Conservation (phyloP, 2,329 filamentous ascomycete genomes). For the Sporothrix humicola region DNA sequence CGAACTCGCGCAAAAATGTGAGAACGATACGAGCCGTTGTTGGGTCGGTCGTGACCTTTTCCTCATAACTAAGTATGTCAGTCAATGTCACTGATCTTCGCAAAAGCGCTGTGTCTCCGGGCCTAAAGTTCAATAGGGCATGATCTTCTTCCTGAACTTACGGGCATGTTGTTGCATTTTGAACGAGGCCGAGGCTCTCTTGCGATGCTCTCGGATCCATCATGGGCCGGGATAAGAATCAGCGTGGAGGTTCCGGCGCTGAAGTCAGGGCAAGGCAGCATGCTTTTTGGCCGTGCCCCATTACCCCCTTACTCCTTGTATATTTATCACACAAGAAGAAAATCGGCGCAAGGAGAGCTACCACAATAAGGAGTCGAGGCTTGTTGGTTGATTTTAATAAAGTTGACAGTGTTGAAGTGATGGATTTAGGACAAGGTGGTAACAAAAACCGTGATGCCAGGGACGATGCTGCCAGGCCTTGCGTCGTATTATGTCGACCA, state of each 20-base stretch:
- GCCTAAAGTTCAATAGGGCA: no score
- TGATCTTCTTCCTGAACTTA: slow-evolving; percentile 5
- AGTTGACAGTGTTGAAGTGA: no score
- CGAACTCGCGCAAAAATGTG: slow-evolving; percentile 43
- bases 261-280: not conserved
- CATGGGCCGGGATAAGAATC: not conserved
- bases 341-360: not conserved
- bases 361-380: no score
- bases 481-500: no score
- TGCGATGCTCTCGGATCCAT: slow-evolving; percentile 27
- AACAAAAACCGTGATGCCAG: not conserved
- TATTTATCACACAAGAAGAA: not conserved
- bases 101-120: no score
- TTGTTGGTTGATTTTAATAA: no score
- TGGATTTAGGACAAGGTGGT: not conserved
- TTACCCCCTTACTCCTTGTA: not conserved
- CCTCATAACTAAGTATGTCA: slow-evolving; percentile 39
- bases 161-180: slow-evolving; percentile 30
- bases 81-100: not conserved
- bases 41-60: slow-evolving; percentile 41
- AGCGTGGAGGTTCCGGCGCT: slow-evolving; percentile 24
- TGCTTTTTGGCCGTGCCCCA: slow-evolving; percentile 6
- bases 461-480: not conserved
- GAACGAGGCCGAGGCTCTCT: slow-evolving; percentile 23
- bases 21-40: slow-evolving; percentile 42